Conservation (phyloP, 164 flowering plant species). For the Saururus chinensis region DNA sequence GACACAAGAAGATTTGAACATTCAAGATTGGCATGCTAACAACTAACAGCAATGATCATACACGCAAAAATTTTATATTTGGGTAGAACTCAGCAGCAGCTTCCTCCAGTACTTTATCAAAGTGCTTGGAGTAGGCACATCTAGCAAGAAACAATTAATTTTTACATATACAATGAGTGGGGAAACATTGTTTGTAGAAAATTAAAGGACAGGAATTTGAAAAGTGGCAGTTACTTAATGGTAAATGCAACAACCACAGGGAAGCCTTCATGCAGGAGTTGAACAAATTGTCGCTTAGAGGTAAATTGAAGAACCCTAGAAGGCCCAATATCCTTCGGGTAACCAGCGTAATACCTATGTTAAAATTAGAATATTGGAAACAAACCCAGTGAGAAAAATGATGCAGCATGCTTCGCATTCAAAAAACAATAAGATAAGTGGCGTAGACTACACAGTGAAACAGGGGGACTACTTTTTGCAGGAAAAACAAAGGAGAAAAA, state of each 20-base stretch:
- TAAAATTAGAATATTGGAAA: background rate
- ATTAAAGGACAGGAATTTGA: background rate
- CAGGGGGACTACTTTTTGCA: too few species aligned
- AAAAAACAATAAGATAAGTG: background rate
- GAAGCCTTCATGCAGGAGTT: slow-evolving; percentile 71
- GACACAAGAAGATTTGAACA: too few species aligned
- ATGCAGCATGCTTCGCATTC: background rate
- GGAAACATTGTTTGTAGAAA: background rate
- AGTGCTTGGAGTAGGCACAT: slow-evolving; percentile 57
- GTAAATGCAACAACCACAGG: slow-evolving; percentile 91
- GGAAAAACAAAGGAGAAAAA: background rate
- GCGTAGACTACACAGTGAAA: background rate
- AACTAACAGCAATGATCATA: slow-evolving; percentile 19
- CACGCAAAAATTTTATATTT: slow-evolving; percentile 73
- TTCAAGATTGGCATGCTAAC: too few species aligned
- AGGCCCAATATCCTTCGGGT: slow-evolving; percentile 88
- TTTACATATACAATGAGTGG: background rate
- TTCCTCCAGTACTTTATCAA: slow-evolving; percentile 80
- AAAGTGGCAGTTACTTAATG: slow-evolving; percentile 36
- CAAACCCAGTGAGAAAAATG: background rate
- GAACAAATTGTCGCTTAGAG: slow-evolving; percentile 87
- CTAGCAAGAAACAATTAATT: slow-evolving; percentile 20
- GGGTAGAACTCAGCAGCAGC: slow-evolving; percentile 84
- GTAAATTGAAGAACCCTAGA: slow-evolving; percentile 73
- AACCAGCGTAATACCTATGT: slow-evolving; percentile 87